Conservation (phyloP, 371 early-diverging fungal genomes). For the Quaeritorhiza haematococci region DNA sequence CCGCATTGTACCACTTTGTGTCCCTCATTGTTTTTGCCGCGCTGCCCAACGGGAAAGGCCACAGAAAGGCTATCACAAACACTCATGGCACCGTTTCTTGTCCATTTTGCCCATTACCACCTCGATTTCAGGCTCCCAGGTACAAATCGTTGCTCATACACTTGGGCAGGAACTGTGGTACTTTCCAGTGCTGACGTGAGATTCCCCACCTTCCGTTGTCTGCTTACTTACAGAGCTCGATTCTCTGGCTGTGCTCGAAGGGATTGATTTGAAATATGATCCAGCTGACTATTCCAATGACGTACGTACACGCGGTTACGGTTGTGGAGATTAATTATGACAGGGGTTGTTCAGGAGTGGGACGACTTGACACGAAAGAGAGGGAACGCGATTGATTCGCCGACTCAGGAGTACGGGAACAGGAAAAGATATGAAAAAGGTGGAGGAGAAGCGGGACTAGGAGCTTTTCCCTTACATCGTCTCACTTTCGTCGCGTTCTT, state of each 20-base stretch:
- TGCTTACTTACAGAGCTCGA: slow-evolving; percentile 67
- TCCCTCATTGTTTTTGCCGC: too few relatives aligned
- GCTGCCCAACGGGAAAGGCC: too few relatives aligned
- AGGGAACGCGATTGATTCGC: not conserved
- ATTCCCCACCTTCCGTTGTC: not conserved
- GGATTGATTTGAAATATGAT: slow-evolving; percentile 24
- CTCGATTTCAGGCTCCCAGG: slow-evolving; percentile 42
- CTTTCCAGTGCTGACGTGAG: not conserved
- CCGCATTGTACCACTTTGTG: too few relatives aligned
- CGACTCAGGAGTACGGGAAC: not conserved
- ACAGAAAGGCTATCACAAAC: too few relatives aligned
- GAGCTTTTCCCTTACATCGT: too few relatives aligned
- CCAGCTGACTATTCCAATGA: slow-evolving; percentile 14
- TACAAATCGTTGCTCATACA: not conserved
- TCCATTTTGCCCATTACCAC: slow-evolving; percentile 48
- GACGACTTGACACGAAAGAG: slow-evolving; percentile 53
- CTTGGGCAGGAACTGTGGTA: not conserved
- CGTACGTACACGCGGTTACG: not conserved
- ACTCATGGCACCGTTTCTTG: slow-evolving; percentile 35
- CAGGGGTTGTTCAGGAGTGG: not conserved
- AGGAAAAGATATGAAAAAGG: not conserved
- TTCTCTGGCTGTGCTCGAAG: slow-evolving; percentile 69
- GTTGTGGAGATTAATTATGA: not conserved
- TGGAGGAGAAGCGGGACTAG: not conserved
- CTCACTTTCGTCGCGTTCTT: too few relatives aligned